phyloP scores from a whole-genome alignment of 371 early-diverging fungal genomes.

The Syncephalis plumigaleata region DNA sequence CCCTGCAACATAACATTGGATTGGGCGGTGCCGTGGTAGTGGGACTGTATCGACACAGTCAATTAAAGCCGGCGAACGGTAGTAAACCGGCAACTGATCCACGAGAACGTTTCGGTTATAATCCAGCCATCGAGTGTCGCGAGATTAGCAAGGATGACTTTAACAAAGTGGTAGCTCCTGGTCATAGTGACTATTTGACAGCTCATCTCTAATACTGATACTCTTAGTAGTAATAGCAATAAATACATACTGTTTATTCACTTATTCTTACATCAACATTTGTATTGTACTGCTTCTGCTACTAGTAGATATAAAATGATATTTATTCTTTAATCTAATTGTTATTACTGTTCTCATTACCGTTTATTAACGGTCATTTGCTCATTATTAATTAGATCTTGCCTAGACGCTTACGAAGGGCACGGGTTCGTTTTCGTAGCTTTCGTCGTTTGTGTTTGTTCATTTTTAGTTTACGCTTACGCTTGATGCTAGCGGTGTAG shows the following conservation, averaged over 20 bases:
- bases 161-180: slow-evolving; percentile 22
- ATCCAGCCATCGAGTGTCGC: slow-evolving; percentile 50
- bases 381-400: slow-evolving; percentile 15
- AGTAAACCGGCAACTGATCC: slow-evolving; percentile 5
- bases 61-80: slow-evolving; percentile 14
- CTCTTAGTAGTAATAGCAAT: no score
- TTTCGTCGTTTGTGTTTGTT: slow-evolving; percentile 78
- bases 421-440: slow-evolving; percentile 59
- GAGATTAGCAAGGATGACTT: slow-evolving; percentile 36
- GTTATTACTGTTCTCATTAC: no score
- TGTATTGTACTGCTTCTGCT: no score
- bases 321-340: no score
- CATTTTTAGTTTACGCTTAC: slow-evolving; percentile 72
- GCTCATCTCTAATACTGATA: slow-evolving; percentile 17
- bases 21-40: slow-evolving; percentile 64
- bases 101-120: slow-evolving; percentile 36
- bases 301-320: no score
- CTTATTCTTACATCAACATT: no score
- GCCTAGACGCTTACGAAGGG: slow-evolving; percentile 56
- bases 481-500: slow-evolving; percentile 38
- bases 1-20: slow-evolving; percentile 67
- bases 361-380: no score
- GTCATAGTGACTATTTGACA: slow-evolving; percentile 17
- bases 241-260: no score
- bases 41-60: slow-evolving; percentile 27